A percentile compares a stretch with the other conserved stretches of the same genome.
Conservation (phyloP, 2,329 filamentous ascomycete species). For the Dothistroma pini region DNA sequence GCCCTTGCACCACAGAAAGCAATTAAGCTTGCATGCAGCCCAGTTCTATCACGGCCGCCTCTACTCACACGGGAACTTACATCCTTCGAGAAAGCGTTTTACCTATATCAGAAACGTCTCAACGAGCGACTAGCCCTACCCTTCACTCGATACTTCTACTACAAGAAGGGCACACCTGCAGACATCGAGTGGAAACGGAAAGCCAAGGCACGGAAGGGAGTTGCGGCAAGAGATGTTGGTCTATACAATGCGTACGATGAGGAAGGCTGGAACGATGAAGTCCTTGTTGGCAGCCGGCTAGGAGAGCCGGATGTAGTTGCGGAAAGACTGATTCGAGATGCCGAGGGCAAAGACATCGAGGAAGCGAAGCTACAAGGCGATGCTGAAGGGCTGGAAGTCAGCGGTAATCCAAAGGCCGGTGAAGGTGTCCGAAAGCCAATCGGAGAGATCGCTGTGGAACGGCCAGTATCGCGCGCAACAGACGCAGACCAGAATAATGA, state of each 20-base stretch:
- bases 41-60: conserved; percentile 85
- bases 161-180: conserved; percentile 80
- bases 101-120: conserved; percentile 94
- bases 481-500: conserved; percentile 77
- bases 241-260: conserved; percentile 71
- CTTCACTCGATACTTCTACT: conserved; percentile 90
- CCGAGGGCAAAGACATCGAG: conserved; percentile 53
- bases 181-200: conserved; percentile 90
- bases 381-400: conserved; percentile 47
- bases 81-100: conserved; percentile 87
- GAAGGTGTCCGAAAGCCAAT: conserved; percentile 26
- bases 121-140: conserved; percentile 87
- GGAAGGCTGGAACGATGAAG: conserved; percentile 86
- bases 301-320: conserved; percentile 62
- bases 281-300: conserved; percentile 68
- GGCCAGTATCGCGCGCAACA: conserved; percentile 65
- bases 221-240: conserved; percentile 79
- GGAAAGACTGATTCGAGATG: conserved; percentile 69
- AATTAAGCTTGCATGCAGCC: conserved; percentile 55
- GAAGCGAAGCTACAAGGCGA: conserved; percentile 47
- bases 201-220: conserved; percentile 65
- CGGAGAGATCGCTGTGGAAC: conserved; percentile 52
- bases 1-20: conserved; percentile 45
- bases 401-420: conserved; percentile 26
- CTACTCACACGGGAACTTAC: conserved; percentile 79